A percentile compares a stretch with the other conserved stretches of the same genome.
Conservation (phyloP, 768 basidiomycete genomes). For the Pleurotus platypus region DNA sequence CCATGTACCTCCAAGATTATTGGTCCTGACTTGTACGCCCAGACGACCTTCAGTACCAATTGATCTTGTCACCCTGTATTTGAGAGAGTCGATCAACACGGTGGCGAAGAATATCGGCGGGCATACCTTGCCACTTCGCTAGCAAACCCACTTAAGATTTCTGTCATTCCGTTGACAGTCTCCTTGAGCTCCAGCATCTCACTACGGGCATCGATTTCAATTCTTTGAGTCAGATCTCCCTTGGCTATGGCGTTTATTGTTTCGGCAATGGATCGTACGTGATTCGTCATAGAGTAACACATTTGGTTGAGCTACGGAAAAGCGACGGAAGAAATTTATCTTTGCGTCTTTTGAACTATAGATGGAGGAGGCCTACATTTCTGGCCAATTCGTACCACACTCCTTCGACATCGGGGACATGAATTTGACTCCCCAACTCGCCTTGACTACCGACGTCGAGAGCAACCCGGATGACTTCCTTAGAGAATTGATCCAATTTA, state of each 20-base stretch:
- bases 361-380: slow-evolving; percentile 42
- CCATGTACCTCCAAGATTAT: slow-evolving; percentile 95
- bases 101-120: too few species aligned
- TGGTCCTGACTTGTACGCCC: slow-evolving; percentile 91
- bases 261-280: slow-evolving; percentile 75
- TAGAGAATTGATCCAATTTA: slow-evolving; percentile 79
- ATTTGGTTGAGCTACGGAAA: slow-evolving; percentile 61
- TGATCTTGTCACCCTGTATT: slow-evolving; percentile 77
- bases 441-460: slow-evolving; percentile 85
- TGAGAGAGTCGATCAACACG: not conserved
- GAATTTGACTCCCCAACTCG: slow-evolving; percentile 84
- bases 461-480: slow-evolving; percentile 82
- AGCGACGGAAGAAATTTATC: not conserved
- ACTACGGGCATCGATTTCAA: slow-evolving; percentile 85
- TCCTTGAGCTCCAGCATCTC: slow-evolving; percentile 87
- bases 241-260: slow-evolving; percentile 95
- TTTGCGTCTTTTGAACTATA: not conserved
- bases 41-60: slow-evolving; percentile 95
- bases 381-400: slow-evolving; percentile 79
- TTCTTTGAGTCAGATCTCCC: slow-evolving; percentile 90
- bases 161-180: slow-evolving; percentile 95
- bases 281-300: slow-evolving; percentile 75
- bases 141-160: slow-evolving; percentile 76
- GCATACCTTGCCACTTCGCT: slow-evolving; percentile 53
- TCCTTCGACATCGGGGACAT: slow-evolving; percentile 84